Percentiles rank a stretch among this genome's conserved stretches.
phyloP scores from a whole-genome alignment of 2,329 filamentous ascomycete genomes.

The Fusarium sp. region DNA sequence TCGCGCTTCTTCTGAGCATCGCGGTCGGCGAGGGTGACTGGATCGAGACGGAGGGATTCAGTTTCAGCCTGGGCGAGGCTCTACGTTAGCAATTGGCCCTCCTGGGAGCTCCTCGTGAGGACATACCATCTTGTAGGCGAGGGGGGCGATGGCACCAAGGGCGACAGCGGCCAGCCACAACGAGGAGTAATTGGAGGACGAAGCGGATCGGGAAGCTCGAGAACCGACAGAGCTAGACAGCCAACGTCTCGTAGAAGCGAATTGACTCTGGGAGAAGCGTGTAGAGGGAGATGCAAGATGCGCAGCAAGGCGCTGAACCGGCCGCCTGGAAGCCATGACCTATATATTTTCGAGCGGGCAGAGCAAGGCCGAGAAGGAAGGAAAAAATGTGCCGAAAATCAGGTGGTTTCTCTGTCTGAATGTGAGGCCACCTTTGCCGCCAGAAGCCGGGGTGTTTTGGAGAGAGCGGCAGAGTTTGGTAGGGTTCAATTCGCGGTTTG shows the following conservation, averaged over 20 bases:
- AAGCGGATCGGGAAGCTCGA: conserved; percentile 32
- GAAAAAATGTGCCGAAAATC: conserved; percentile 31
- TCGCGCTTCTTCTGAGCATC: conserved; percentile 86
- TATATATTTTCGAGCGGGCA: conserved; percentile 36
- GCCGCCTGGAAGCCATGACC: conserved; percentile 48
- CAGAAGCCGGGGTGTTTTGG: conserved; percentile 17
- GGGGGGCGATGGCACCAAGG: conserved; percentile 62
- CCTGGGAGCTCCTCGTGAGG: neutral
- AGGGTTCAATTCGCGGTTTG: conserved; percentile 25
- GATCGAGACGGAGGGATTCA: conserved; percentile 64
- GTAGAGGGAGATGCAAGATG: conserved; percentile 43
- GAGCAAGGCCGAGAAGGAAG: conserved; percentile 10
- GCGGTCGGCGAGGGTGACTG: conserved; percentile 82
- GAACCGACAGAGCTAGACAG: conserved; percentile 41
- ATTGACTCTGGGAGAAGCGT: conserved; percentile 43
- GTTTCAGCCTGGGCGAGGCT: conserved; percentile 52
- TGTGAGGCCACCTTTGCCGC: conserved; percentile 40
- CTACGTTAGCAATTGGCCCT: conserved; percentile 28
- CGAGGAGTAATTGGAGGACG: conserved; percentile 31
- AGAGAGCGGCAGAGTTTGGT: conserved; percentile 3
- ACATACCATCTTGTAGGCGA: conserved; percentile 71
- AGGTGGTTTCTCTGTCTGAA: conserved; percentile 35
- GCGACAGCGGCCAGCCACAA: conserved; percentile 54
- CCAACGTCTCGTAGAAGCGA: conserved; percentile 40
- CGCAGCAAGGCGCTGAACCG: conserved; percentile 46